phyloP scores from a whole-genome alignment of 495 filamentous ascomycete genomes.

The Evernia prunastri region DNA sequence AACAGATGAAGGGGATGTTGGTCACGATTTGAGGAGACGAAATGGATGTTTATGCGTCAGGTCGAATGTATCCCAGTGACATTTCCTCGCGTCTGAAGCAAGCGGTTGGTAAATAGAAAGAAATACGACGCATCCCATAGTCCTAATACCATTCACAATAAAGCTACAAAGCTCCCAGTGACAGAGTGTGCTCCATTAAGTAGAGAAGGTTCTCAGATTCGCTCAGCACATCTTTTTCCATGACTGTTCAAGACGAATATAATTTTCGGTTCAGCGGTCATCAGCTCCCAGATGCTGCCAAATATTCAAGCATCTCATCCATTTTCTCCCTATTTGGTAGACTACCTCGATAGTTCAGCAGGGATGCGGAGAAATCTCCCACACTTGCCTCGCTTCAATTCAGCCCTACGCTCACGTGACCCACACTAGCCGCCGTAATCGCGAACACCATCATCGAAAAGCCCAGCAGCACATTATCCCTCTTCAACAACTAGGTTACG shows the following conservation, averaged over 20 bases:
- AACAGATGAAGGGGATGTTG: neutral
- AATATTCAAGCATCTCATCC: neutral
- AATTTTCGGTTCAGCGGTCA: neutral
- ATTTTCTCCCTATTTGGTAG: neutral
- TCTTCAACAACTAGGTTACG: neutral
- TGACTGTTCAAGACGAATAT: neutral
- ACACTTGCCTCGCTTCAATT: slow-evolving; percentile 14
- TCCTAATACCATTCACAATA: neutral
- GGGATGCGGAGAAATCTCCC: neutral
- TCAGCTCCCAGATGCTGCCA: neutral
- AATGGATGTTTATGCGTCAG: neutral
- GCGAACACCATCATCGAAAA: slow-evolving; percentile 12
- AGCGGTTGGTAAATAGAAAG: neutral
- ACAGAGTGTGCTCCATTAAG: neutral
- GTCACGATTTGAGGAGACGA: neutral
- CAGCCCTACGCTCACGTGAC: slow-evolving; percentile 22
- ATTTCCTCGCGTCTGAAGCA: neutral
- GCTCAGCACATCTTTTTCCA: neutral
- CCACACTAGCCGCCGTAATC: slow-evolving; percentile 17
- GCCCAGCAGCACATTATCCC: neutral
- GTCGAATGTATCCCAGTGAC: neutral
- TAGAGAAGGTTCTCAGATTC: neutral
- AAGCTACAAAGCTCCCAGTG: neutral
- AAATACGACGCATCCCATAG: neutral
- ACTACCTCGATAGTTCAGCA: neutral